A percentile compares a stretch with the other conserved stretches of the same genome.
phyloP scores from a whole-genome alignment of 768 basidiomycete genomes.

The Leccinum obscurum region DNA sequence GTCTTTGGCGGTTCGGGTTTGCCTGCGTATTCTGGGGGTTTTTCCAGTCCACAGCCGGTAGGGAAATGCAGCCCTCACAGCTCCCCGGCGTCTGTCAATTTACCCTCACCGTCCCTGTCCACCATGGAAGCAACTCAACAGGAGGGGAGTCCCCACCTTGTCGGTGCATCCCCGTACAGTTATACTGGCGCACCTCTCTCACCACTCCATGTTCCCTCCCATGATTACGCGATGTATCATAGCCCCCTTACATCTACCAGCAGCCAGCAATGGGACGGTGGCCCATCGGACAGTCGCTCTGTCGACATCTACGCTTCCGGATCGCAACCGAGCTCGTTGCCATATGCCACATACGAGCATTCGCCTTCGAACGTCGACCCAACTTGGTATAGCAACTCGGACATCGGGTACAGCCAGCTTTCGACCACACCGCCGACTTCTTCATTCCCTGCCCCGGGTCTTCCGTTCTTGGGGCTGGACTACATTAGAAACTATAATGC shows the following conservation, averaged over 20 bases:
- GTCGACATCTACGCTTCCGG: slow-evolving; percentile 47
- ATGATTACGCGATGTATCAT: slow-evolving; percentile 49
- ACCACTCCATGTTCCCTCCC: slow-evolving; percentile 53
- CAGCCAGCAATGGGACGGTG: slow-evolving; percentile 47
- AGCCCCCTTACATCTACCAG: slow-evolving; percentile 28
- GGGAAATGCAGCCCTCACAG: slow-evolving; percentile 64
- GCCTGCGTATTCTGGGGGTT: slow-evolving; percentile 51
- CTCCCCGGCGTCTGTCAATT: slow-evolving; percentile 70
- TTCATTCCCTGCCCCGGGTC: slow-evolving; percentile 67
- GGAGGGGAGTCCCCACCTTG: slow-evolving; percentile 58
- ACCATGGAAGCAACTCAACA: slow-evolving; percentile 45
- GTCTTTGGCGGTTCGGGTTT: slow-evolving; percentile 42
- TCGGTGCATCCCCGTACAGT: slow-evolving; percentile 44
- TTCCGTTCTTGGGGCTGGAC: slow-evolving; percentile 85
- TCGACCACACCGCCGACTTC: slow-evolving; percentile 61
- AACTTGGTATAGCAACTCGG: slow-evolving; percentile 33
- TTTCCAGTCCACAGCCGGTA: slow-evolving; percentile 52
- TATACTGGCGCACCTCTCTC: slow-evolving; percentile 48
- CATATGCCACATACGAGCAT: slow-evolving; percentile 48
- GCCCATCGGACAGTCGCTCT: slow-evolving; percentile 37
- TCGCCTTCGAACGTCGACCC: slow-evolving; percentile 44
- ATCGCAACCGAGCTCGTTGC: slow-evolving; percentile 32
- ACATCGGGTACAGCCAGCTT: slow-evolving; percentile 43
- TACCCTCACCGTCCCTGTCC: slow-evolving; percentile 68
- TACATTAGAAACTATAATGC: slow-evolving; percentile 78